Base-by-base conservation (phyloP, 108 stramenopile genomes). In the Discostella pseudostelligera region DNA sequence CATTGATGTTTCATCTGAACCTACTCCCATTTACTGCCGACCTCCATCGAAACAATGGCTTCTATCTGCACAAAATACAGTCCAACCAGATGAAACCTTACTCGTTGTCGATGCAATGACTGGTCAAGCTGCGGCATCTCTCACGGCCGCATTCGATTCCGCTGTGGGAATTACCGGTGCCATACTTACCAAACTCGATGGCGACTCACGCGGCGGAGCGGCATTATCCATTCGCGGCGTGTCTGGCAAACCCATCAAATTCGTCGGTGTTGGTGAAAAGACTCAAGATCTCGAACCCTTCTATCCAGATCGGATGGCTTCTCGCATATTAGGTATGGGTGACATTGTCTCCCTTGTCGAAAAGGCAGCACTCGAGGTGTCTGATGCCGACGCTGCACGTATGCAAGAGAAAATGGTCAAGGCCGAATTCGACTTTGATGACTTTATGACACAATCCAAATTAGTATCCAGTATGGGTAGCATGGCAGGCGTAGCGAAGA, bases 101-200 rank as follows among this genome's bases (percentile, higher is more conserved):
- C 85, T 98, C 16, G 95, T 98, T 13, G 95, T 98, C 8, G 97
- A 98, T 74, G 95, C 96, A 45, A 97, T 98, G 96, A 98, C 96
- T 6, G 97, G 97, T 36, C 97, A 98, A 70, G 97, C 95, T 55
- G 97, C 97, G 11, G 97, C 97, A 7, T 87, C 92, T 19, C 72
- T 97, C 56, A 96, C 97, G 20, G 92, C 93, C 24, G 81, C 92
- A 2, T 96, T 98, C 72, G 90, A 98, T 82, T 77, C 85, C 28
- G 96, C 94, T 51, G 88, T 96, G 4, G 93, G 94, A 29, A 82
- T 98, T 19, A 86, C 97, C 8, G 97, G 97, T 20, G 92, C 97
- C 22, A 81, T 98, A 29, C 72, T 98, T 4, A 98, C 97, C 10
- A 98, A 98, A 69, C 59, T 95, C 59, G 97, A 97, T 81, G 96